These are phyloP conservation scores for Knoxia roxburghii DNA, from an alignment of 257 asterid species.

Conservation along the genomic window DNA sequence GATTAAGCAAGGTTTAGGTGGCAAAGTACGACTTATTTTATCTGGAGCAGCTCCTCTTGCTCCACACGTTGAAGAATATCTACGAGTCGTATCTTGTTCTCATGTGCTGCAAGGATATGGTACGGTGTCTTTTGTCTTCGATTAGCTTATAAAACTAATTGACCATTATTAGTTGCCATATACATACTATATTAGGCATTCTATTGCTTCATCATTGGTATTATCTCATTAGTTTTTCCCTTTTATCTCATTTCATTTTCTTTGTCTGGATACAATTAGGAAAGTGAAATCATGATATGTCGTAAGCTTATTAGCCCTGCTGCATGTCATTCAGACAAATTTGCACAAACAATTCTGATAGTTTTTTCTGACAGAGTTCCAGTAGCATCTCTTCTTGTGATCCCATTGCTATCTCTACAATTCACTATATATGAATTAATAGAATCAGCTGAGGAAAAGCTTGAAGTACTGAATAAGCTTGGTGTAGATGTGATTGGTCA, in stretches of 20 bases:
- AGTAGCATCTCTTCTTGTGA: background rate
- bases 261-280: background rate
- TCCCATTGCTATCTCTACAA: background rate
- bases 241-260: background rate
- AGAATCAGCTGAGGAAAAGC: background rate
- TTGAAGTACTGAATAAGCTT: background rate
- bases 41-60: conserved; percentile 99
- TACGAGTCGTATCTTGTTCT: conserved; percentile 75
- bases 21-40: conserved; percentile 76
- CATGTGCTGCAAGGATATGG: conserved; percentile 97
- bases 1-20: conserved; percentile 95
- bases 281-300: background rate
- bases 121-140: conserved; percentile 21
- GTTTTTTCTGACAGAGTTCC: background rate
- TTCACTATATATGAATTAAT: background rate
- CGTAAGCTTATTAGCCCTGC: background rate
- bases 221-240: background rate
- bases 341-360: background rate
- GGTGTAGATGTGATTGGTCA: background rate
- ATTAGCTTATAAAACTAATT: background rate
- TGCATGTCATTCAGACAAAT: conserved; percentile 11
- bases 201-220: background rate
- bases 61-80: conserved; percentile 80
- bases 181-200: background rate
- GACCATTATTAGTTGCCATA: background rate